Evolutionary conservation across 2,329 filamentous ascomycete genomes (phyloP), one percentile per base, ranked within the genome.

Genomic region (Samsoniella hepiali): DNA sequence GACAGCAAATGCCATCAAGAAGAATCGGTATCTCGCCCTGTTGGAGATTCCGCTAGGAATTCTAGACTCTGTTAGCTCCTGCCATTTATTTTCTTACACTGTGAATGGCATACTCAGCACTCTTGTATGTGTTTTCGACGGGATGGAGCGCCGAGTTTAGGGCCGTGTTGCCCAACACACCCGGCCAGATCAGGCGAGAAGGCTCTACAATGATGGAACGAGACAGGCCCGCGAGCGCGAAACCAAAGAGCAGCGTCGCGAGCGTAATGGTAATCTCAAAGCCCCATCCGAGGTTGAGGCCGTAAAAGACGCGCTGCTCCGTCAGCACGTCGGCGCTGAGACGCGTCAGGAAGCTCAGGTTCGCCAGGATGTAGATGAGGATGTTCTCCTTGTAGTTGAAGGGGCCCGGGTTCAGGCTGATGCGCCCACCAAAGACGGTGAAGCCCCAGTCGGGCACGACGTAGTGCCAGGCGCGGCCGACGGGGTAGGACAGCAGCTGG

Each of bases 361-460:
- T 86, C 55, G 86, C 82, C 75, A 84, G 78, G 64, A 83, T 81
- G 62, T 79, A 80, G 58, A 84, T 81, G 17, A 85, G 73, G 70
- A 82, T 81, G 67, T 85, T 82, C 70, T 85, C 83, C 45, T 75
- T 75, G 63, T 73, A 69, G 56, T 75, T 75, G 62, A 74, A 75
- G 0, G 75, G 73, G 1, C 77, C 74, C 7, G 78, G 78, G 58
- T 81, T 81, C 5, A 79, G 64, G 59, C 73, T 71, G 10, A 70
- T 61, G 1, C 70, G 67, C 10, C 45, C 58, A 3, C 73, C 73
- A 1, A 66, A 60, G 38, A 72, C 9, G 1, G 60, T 71, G 42
- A 75, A 38, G 0, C 70, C 72, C 70, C 71, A 73, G 42, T 75
- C 71, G 0, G 74, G 73, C 0, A 75, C 29, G 0, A 62, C 64